Evolutionary conservation across 2,329 filamentous ascomycete species (phyloP).

Genomic region (Venturia nashicola): DNA sequence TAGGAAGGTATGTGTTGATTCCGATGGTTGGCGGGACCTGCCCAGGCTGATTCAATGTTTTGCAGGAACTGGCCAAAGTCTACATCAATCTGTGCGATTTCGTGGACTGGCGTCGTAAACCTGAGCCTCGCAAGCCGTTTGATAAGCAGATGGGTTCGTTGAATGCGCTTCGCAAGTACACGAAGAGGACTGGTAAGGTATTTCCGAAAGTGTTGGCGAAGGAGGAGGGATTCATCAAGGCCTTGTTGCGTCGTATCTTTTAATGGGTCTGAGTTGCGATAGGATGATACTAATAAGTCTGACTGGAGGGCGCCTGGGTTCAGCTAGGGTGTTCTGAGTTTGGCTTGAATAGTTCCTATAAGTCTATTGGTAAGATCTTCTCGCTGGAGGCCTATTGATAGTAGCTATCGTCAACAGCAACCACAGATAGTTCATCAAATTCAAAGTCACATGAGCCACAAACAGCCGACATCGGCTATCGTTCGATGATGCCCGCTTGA

Average conservation of each 20-base stretch:
- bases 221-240: slow-evolving; percentile 15
- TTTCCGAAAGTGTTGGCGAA: slow-evolving; percentile 17
- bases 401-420: too few species aligned
- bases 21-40: not conserved
- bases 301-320: not conserved
- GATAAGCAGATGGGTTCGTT: slow-evolving; percentile 14
- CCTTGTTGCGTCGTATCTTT: slow-evolving; percentile 13
- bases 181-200: slow-evolving; percentile 11
- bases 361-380: too few species aligned
- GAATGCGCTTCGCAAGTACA: slow-evolving; percentile 13
- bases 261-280: too few species aligned
- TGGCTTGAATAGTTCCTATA: too few species aligned
- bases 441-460: too few species aligned
- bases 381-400: too few species aligned
- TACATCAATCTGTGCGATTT: slow-evolving; percentile 18
- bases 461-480: too few species aligned
- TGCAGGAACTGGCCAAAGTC: slow-evolving; percentile 14
- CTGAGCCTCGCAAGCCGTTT: slow-evolving; percentile 6
- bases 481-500: too few species aligned
- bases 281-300: not conserved
- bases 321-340: too few species aligned
- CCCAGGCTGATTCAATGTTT: not conserved
- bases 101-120: slow-evolving; percentile 16
- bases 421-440: too few species aligned
- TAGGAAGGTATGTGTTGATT: slow-evolving; percentile 15